These are phyloP conservation scores for Alternaria ethzedia DNA, from an alignment of 2,329 filamentous ascomycete genomes.

Conservation along the genomic window DNA sequence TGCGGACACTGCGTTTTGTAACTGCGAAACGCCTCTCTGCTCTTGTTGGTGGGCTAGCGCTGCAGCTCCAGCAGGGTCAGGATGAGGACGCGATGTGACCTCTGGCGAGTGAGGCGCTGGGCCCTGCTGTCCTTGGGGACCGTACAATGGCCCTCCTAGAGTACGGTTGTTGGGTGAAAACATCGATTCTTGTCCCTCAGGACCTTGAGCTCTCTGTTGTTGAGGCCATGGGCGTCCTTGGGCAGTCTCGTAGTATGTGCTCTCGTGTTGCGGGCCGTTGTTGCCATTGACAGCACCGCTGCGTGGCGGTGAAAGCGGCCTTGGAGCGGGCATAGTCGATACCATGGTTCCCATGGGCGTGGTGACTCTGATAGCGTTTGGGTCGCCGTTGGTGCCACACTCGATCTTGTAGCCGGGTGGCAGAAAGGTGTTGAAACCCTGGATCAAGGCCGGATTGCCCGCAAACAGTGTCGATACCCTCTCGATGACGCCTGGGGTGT, in stretches of 20 bases:
- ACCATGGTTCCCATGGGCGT: slow-evolving; percentile 98
- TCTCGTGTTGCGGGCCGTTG: slow-evolving; percentile 51
- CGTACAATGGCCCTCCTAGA: slow-evolving; percentile 49
- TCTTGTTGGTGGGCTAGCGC: slow-evolving; percentile 65
- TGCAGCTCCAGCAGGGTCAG: slow-evolving; percentile 48
- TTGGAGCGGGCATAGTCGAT: slow-evolving; percentile 73
- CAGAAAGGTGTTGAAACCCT: slow-evolving; percentile 97
- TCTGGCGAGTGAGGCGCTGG: slow-evolving; percentile 49
- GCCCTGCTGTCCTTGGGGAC: slow-evolving; percentile 40
- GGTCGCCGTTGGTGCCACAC: slow-evolving; percentile 90
- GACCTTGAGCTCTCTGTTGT: slow-evolving; percentile 34
- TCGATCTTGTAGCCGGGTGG: slow-evolving; percentile 96
- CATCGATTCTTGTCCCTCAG: slow-evolving; percentile 46
- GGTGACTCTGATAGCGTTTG: slow-evolving; percentile 94
- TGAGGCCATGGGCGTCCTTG: slow-evolving; percentile 51
- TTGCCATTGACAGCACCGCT: slow-evolving; percentile 63
- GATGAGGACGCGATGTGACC: slow-evolving; percentile 44
- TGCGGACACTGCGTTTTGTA: slow-evolving; percentile 69
- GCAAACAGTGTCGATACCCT: slow-evolving; percentile 95
- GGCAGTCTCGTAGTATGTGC: slow-evolving; percentile 44
- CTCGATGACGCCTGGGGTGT: slow-evolving; percentile 96
- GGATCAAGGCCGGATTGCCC: slow-evolving; percentile 91
- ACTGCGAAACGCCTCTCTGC: slow-evolving; percentile 69
- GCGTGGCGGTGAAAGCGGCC: slow-evolving; percentile 55
- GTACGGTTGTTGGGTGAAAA: slow-evolving; percentile 55